Evolutionary conservation across 352 stramenopile genomes (phyloP), one percentile per base, ranked within the genome.

Genomic region (Globisporangium irregulare): DNA sequence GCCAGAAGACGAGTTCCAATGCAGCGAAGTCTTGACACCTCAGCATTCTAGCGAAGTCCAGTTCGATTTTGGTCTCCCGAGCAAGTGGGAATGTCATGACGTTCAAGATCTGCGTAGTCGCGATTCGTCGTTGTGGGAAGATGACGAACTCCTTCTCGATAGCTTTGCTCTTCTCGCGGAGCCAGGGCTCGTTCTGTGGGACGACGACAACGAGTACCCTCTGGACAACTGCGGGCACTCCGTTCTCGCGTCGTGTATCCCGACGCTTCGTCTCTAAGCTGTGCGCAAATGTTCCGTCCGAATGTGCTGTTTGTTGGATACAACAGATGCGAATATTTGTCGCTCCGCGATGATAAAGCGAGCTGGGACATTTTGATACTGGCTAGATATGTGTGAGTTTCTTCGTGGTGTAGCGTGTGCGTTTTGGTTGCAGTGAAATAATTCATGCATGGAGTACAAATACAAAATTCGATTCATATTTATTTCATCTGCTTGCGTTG

Each of bases 21-120:
- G 66, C 66, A 67, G 32, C 1, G 66, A 71, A 27, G 4, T 41
- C 2, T 41, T 67, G 51, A 71, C 48, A 3, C 46, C 50, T 5
- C 59, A 48, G 10, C 24, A 66, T 27, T 46, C 14, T 32, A 36
- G 24, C 3, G 48, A 43, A 48, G 36, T 56, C 10, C 58, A 67
- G 1, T 75, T 89, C 36, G 79, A 91, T 66, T 89, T 88, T 63
- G 82, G 80, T 27, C 66, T 79, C 3, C 79, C 80, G 22, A 89
- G 77, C 57, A 69, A 73, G 59, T 86, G 80, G 79, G 53, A 79
- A 51, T 22, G 54, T 34, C 72, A 85, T 61, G 74, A 78, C 7
- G 32, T 48, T 38, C 85, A 82, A 25, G 67, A 76, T 22, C 20
- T 66, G 51, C 51, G 73, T 56, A 67, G 54, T 18, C 60, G 29